phyloP scores from a whole-genome alignment of 768 basidiomycete genomes.

The Pluteus cervinus region DNA sequence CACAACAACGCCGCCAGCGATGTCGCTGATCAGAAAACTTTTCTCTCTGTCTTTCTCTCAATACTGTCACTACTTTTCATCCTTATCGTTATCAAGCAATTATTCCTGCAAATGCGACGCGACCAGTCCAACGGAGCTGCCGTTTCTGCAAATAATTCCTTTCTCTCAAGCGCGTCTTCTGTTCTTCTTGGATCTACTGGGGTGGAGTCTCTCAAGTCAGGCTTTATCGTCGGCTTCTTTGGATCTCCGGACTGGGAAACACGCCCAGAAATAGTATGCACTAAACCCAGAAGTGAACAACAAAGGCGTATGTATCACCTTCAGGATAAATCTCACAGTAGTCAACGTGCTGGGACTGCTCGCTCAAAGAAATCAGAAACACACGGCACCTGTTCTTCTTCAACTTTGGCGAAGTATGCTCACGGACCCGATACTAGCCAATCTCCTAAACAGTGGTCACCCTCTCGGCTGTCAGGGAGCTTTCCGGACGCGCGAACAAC shows the following conservation, averaged over 20 bases:
- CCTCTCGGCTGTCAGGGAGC: too few species aligned
- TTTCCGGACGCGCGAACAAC: too few species aligned
- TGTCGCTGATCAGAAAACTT: slow-evolving; percentile 32
- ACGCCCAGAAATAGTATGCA: too few species aligned
- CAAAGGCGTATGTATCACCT: too few species aligned
- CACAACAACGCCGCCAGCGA: slow-evolving; percentile 21
- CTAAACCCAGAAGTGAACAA: slow-evolving; percentile 12
- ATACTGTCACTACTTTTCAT: slow-evolving; percentile 16
- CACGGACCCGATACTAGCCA: too few species aligned
- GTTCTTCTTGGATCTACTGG: slow-evolving; percentile 8
- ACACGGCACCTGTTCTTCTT: too few species aligned
- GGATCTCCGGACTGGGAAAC: slow-evolving; percentile 42
- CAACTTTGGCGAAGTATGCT: too few species aligned
- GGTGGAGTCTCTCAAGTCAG: slow-evolving; percentile 13
- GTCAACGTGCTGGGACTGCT: slow-evolving; percentile 3
- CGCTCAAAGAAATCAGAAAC: too few species aligned
- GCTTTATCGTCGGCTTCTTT: slow-evolving; percentile 37
- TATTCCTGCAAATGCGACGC: slow-evolving; percentile 21
- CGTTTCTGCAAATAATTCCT: slow-evolving; percentile 8
- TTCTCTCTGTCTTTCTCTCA: slow-evolving; percentile 20
- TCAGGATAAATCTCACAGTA: too few species aligned
- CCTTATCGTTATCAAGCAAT: slow-evolving; percentile 20
- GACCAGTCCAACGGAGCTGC: slow-evolving; percentile 23
- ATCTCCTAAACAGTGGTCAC: too few species aligned
- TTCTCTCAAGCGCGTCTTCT: slow-evolving; percentile 5